Percentiles rank a stretch among this genome's conserved stretches.
Conservation (phyloP, 495 filamentous ascomycete genomes). For the Hyaloscypha bicolor region DNA sequence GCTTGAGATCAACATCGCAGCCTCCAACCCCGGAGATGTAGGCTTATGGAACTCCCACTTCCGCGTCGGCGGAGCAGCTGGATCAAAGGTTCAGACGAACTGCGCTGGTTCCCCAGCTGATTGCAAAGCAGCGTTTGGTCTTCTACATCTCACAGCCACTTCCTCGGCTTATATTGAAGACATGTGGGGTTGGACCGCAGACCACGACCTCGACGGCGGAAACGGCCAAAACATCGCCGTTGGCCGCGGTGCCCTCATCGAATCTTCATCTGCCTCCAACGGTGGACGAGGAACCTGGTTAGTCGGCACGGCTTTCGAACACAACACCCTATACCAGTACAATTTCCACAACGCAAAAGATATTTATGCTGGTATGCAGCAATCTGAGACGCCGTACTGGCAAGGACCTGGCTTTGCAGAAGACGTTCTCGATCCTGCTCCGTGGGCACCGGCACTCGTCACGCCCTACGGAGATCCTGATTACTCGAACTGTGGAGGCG, state of each 20-base stretch:
- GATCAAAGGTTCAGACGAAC: constrained; percentile 43
- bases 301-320: constrained; percentile 72
- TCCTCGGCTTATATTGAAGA: constrained; percentile 58
- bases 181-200: constrained; percentile 58
- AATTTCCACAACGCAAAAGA: constrained; percentile 64
- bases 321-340: constrained; percentile 76
- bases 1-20: constrained; percentile 23
- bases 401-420: constrained; percentile 37
- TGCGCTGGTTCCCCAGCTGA: constrained; percentile 37
- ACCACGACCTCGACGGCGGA: constrained; percentile 58
- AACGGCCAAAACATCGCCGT: constrained; percentile 52
- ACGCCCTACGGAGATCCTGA: constrained; percentile 56
- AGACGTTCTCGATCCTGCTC: constrained; percentile 6
- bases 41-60: constrained; percentile 59
- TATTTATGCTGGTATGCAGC: constrained; percentile 71
- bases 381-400: constrained; percentile 80
- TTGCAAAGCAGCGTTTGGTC: constrained; percentile 55
- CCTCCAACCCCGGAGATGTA: constrained; percentile 35
- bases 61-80: constrained; percentile 58
- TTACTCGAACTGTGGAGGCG: constrained; percentile 39
- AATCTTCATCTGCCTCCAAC: constrained; percentile 38
- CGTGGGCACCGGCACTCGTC: constrained; percentile 14
- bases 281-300: constrained; percentile 57
- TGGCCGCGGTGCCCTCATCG: constrained; percentile 64
- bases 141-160: constrained; percentile 50